Evolutionary conservation across 176 grass and related monocot species (phyloP).

Genomic region (Triticum monococcum): DNA sequence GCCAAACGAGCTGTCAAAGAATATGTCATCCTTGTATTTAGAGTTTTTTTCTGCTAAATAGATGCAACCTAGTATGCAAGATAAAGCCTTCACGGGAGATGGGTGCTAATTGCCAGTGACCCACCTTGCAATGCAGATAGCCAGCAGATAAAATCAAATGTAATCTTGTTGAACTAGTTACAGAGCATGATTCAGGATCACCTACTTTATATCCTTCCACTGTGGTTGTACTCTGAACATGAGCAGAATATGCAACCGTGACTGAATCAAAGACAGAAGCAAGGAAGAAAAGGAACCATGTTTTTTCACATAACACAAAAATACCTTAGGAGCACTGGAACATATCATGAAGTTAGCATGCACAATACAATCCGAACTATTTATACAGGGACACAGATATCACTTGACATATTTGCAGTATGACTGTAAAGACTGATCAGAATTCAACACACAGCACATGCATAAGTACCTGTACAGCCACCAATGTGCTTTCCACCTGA

Average conservation of each 20-base stretch:
- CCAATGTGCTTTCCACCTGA: conserved; percentile 89
- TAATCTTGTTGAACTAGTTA: neutral
- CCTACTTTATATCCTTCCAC: neutral
- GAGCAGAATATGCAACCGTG: neutral
- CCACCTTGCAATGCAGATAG: conserved; percentile 22
- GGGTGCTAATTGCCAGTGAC: neutral
- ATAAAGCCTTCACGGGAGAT: neutral
- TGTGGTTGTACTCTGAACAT: neutral
- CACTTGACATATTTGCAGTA: neutral
- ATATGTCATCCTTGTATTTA: neutral
- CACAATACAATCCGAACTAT: neutral
- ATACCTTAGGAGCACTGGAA: neutral
- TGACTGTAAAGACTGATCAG: conserved; percentile 1
- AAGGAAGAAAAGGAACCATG: neutral
- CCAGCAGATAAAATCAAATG: neutral
- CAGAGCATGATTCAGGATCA: neutral
- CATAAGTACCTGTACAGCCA: conserved; percentile 78
- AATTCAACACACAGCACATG: conserved; percentile 7
- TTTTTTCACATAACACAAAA: neutral
- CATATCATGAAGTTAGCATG: conserved; percentile 12
- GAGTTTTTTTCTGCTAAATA: neutral
- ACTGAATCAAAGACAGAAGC: neutral
- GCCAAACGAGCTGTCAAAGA: neutral
- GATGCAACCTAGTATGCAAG: neutral
- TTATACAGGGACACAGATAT: neutral